A percentile compares a stretch with the other conserved stretches of the same genome.
phyloP scores from a whole-genome alignment of 169 alveolate species.

The Plasmodium billcollinsi region DNA sequence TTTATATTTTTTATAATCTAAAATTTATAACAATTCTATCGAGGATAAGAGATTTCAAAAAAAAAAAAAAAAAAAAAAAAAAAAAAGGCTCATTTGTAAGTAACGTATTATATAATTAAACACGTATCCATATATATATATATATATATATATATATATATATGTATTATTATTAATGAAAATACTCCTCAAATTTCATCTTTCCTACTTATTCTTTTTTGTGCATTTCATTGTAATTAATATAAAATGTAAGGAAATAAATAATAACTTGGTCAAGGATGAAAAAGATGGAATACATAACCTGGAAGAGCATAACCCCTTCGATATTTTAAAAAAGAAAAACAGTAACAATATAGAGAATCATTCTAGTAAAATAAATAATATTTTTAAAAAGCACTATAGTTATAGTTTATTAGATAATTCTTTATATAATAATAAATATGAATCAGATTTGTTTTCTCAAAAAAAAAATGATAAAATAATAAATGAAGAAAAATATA shows the following conservation, averaged over 20 bases:
- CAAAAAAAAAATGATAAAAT: not conserved
- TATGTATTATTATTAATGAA: constrained; percentile 34
- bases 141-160: too few species aligned
- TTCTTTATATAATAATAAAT: constrained; percentile 21
- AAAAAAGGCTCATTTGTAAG: not conserved
- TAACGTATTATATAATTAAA: too few species aligned
- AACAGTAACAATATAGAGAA: constrained; percentile 28
- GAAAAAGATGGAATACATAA: constrained; percentile 5
- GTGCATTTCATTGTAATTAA: constrained; percentile 13
- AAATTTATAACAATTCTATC: too few species aligned
- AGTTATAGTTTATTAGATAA: constrained; percentile 5
- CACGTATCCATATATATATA: too few species aligned
- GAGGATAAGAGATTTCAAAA: constrained; percentile 9
- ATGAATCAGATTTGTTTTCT: not conserved
- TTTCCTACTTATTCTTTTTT: constrained; percentile 21
- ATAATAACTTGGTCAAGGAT: not conserved
- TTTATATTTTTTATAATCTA: too few species aligned
- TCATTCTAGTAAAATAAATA: constrained; percentile 21
- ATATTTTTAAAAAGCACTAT: constrained; percentile 18
- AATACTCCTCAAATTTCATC: constrained; percentile 14
- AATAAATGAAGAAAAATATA: not conserved
- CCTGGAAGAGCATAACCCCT: constrained; percentile 4
- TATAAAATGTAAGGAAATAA: constrained; percentile 56
- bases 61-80: constrained; percentile 17
- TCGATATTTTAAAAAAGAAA: constrained; percentile 27